Evolutionary conservation across 345 rosid genomes (phyloP), one percentile per base, ranked within the genome.

Genomic region (Zanthoxylum bungeanum): DNA sequence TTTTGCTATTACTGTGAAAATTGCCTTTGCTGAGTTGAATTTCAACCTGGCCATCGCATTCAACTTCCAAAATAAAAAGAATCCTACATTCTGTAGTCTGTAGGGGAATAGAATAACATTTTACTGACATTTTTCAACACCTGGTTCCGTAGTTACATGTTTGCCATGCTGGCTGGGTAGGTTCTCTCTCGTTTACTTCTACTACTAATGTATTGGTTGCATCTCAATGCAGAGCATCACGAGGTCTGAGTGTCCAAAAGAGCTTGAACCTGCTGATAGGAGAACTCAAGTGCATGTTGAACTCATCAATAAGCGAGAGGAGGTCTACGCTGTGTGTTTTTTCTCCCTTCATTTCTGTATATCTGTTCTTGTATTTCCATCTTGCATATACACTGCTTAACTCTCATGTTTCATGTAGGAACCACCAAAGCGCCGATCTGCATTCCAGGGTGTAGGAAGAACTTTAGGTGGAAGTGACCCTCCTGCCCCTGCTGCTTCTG

Each of bases 241-340:
- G 76, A 87, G 69, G 25, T 89, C 94, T 19, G 86, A 84, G 81
- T 92, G 97, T 64, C 99, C 99, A 0, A 73, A 62, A 75, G 99
- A 95, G 82, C 98, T 95, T 60, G 79, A 83, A 69, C 94, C 91
- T 14, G 77, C 78, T 31, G 89, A 91, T 76, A 72, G 83, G 77
- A 87, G 85, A 71, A 78, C 91, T 34, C 68, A 75, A 69, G 97
- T 91, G 76, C 90, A 91, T 76, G 85, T 92, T 22, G 82, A 87
- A 73, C 93, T 95, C 1, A 79, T 82, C 1, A 79, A 83, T 74
- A 87, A 85, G 80, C 87, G 88, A 51, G 96, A 88, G 17, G 98
- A 92, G 65, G 77, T 86, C 71, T 89, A 76, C 76, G 55, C 74
- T 2, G 99, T 91, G 69, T 5, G 86, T 68, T 57, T 28, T 67